These are phyloP conservation scores for Megacollybia platyphylla DNA, from an alignment of 1,284 basidiomycete species.

Conservation along the genomic window DNA sequence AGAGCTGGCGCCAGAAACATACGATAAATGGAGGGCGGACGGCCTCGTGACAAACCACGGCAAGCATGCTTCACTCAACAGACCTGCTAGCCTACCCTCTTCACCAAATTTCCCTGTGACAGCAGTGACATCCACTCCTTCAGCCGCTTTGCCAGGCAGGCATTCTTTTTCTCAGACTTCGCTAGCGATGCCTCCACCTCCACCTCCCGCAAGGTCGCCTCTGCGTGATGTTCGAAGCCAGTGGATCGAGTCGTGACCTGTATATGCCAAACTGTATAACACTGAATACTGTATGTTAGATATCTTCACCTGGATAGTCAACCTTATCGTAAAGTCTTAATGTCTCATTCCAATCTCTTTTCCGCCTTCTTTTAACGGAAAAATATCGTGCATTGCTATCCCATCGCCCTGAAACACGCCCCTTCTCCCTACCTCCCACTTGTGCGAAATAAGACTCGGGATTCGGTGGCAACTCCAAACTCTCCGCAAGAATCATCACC, in stretches of 20 bases:
- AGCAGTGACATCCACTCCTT: no score
- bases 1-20: conserved; percentile 11
- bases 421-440: conserved; percentile 65
- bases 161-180: no score
- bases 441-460: conserved; percentile 53
- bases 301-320: conserved; percentile 50
- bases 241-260: not conserved
- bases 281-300: no score
- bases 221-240: conserved; percentile 5
- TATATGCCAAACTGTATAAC: no score
- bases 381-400: conserved; percentile 64
- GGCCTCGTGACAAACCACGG: no score
- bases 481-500: conserved; percentile 51
- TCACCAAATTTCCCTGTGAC: no score
- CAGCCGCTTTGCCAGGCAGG: no score
- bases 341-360: conserved; percentile 82
- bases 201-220: no score
- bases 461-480: conserved; percentile 51
- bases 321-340: conserved; percentile 68
- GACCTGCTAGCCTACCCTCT: no score
- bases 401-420: conserved; percentile 52
- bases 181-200: no score
- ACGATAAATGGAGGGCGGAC: conserved; percentile 6
- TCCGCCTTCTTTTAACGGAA: conserved; percentile 62
- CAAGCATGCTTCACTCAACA: no score